These are phyloP conservation scores for Oryza australiensis DNA, from an alignment of 176 grass and related monocot species.

Conservation along the genomic window DNA sequence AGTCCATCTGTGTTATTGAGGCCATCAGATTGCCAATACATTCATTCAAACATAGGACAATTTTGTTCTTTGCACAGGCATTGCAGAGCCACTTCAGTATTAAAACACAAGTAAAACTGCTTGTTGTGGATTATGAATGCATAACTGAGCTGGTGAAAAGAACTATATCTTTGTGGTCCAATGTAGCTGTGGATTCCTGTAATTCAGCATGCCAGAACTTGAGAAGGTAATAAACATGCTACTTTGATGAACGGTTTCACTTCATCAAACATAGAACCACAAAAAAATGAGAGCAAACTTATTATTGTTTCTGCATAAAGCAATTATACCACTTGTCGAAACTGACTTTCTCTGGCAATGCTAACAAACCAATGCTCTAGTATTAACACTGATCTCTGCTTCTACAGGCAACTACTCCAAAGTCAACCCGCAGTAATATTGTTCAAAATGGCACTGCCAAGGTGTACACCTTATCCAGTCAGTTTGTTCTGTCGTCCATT, in stretches of 20 bases:
- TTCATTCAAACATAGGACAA: slow-evolving; percentile 49
- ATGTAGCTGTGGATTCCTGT: background rate
- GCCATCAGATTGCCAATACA: slow-evolving; percentile 24
- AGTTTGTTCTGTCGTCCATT: background rate
- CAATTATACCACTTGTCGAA: background rate
- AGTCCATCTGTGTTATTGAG: background rate
- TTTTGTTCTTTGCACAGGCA: slow-evolving; percentile 36
- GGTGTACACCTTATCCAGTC: background rate
- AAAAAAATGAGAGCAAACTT: too few species aligned
- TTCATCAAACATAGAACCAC: background rate
- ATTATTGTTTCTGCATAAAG: background rate
- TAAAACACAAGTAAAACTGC: background rate
- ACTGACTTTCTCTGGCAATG: background rate
- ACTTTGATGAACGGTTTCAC: background rate
- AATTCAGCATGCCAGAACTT: background rate
- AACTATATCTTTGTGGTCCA: background rate
- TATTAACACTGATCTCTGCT: background rate
- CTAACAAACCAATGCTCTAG: background rate
- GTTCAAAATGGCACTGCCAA: background rate
- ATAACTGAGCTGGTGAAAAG: background rate
- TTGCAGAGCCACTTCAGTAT: slow-evolving; percentile 50
- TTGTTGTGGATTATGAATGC: background rate
- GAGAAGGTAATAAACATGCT: background rate
- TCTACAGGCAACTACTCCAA: background rate
- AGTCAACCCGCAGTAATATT: background rate